Evolutionary conservation across 176 grass and related monocot species (phyloP).

Genomic region (Phoenix roebelenii): DNA sequence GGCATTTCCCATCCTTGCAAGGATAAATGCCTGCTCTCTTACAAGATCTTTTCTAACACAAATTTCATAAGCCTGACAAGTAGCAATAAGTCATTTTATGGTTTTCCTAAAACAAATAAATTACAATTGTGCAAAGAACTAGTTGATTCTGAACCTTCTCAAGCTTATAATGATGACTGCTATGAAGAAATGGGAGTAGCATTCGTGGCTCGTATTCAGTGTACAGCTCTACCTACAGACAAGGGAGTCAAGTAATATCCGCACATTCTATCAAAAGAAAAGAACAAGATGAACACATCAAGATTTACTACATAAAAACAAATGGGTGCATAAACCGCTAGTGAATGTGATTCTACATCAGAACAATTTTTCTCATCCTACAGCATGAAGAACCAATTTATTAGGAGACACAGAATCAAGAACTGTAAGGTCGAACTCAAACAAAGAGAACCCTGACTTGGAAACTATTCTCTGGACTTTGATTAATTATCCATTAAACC

Average conservation of each 20-base stretch:
- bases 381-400: background rate
- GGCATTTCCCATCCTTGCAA: slow-evolving; percentile 97
- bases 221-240: slow-evolving; percentile 81
- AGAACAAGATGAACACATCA: background rate
- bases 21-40: slow-evolving; percentile 80
- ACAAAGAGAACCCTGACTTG: too few relatives aligned
- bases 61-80: slow-evolving; percentile 85
- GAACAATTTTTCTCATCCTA: background rate
- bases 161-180: slow-evolving; percentile 86
- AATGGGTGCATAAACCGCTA: too few relatives aligned
- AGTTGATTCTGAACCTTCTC: slow-evolving; percentile 48
- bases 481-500: too few relatives aligned
- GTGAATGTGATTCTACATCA: too few relatives aligned
- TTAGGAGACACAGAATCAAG: too few relatives aligned
- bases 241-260: background rate
- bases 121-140: too few relatives aligned
- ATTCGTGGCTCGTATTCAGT: slow-evolving; percentile 78
- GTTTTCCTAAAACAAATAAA: too few relatives aligned
- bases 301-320: too few relatives aligned
- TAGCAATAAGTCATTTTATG: slow-evolving; percentile 24
- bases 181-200: slow-evolving; percentile 85
- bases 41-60: slow-evolving; percentile 64
- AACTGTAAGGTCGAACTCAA: too few relatives aligned
- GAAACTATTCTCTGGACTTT: too few relatives aligned
- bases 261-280: background rate